These are phyloP conservation scores for Nelumbo lutea DNA, from an alignment of 164 flowering plant species.

Conservation along the genomic window DNA sequence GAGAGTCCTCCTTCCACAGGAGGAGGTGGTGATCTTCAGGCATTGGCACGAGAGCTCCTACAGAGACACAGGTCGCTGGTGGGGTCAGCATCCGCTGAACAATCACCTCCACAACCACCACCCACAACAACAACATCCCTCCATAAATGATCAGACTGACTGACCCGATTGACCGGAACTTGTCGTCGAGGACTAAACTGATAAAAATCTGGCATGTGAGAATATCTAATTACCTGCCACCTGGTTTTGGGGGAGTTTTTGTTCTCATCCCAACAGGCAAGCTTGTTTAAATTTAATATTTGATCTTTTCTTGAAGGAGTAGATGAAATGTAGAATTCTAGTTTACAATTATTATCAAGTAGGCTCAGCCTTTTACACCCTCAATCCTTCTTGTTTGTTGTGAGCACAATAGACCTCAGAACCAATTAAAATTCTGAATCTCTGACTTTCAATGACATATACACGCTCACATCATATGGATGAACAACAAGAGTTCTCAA, in stretches of 20 bases:
- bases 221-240: no score
- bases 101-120: slow-evolving; percentile 31
- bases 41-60: slow-evolving; percentile 56
- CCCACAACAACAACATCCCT: not conserved
- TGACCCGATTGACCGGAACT: slow-evolving; percentile 11
- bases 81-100: slow-evolving; percentile 20
- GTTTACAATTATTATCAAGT: not conserved
- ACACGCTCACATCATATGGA: no score
- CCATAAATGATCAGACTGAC: slow-evolving; percentile 22
- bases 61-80: slow-evolving; percentile 41
- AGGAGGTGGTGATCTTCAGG: slow-evolving; percentile 45
- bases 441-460: no score
- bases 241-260: not conserved
- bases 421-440: no score
- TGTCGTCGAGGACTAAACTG: not conserved
- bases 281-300: not conserved
- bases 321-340: not conserved
- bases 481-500: no score
- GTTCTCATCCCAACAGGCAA: not conserved
- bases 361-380: no score
- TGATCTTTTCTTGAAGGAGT: not conserved
- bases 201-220: not conserved
- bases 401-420: no score
- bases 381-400: no score
- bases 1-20: slow-evolving; percentile 9